These are phyloP conservation scores for Sungouiella thailandica DNA, from an alignment of 805 yeast genomes.

Conservation along the genomic window DNA sequence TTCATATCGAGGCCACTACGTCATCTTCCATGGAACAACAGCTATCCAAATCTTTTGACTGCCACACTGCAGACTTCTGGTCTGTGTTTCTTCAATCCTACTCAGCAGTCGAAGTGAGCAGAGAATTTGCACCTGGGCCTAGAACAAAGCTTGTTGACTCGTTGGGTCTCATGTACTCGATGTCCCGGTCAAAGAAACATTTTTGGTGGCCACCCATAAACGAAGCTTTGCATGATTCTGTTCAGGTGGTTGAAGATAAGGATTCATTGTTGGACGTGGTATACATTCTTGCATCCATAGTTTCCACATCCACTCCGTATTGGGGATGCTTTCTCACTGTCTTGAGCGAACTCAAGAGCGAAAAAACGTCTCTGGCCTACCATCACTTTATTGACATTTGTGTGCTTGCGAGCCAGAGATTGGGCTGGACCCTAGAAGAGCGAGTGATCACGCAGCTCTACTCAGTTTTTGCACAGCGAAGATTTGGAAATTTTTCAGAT, in stretches of 20 bases:
- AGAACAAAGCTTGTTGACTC: constrained; percentile 13
- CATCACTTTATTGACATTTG: constrained; percentile 26
- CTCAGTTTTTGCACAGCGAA: constrained; percentile 23
- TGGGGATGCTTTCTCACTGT: constrained; percentile 25
- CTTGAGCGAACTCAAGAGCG: constrained; percentile 12
- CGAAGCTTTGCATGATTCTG: constrained; percentile 14
- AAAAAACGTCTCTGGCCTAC: constrained; percentile 16
- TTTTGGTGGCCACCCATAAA: constrained; percentile 26
- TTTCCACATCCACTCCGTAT: constrained; percentile 9
- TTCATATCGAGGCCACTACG: constrained; percentile 4
- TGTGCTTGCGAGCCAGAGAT: constrained; percentile 19
- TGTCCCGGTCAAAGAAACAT: constrained; percentile 10
- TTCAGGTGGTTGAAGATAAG: constrained; percentile 4
- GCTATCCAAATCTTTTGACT: constrained; percentile 2
- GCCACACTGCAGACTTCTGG: constrained; percentile 16
- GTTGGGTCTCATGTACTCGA: constrained; percentile 15
- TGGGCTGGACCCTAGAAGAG: constrained; percentile 32
- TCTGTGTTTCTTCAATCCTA: constrained; percentile 15
- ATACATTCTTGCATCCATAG: constrained; percentile 12
- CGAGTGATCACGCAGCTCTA: constrained; percentile 26
- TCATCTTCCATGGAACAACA: not conserved
- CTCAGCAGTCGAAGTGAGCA: constrained; percentile 11
- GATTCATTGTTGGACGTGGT: constrained; percentile 15
- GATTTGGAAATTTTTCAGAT: constrained; percentile 33
- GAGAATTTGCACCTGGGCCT: constrained; percentile 2